These are phyloP conservation scores for Aspergillus coremiiformis DNA, from an alignment of 495 filamentous ascomycete species.

Conservation along the genomic window DNA sequence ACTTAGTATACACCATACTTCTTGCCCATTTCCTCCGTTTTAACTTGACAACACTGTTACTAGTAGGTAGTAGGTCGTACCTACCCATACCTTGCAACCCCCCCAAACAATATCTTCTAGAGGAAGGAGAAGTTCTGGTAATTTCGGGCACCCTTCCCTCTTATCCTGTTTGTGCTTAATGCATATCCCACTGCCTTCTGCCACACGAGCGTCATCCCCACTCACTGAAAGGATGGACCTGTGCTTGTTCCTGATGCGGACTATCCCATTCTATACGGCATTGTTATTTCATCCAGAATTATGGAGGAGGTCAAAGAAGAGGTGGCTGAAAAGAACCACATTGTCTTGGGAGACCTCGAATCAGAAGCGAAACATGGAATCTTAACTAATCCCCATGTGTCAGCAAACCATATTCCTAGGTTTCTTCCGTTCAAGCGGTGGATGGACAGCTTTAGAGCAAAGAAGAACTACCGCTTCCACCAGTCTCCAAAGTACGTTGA, in stretches of 20 bases:
- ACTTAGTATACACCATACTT: too few species aligned
- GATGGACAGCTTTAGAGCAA: slow-evolving; percentile 47
- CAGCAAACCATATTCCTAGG: slow-evolving; percentile 5
- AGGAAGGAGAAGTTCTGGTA: background rate
- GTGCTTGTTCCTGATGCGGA: background rate
- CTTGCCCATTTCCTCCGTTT: too few species aligned
- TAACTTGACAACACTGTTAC: too few species aligned
- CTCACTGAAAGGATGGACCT: background rate
- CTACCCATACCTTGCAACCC: too few species aligned
- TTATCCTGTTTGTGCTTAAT: background rate
- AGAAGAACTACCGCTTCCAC: slow-evolving; percentile 22
- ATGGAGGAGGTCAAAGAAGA: slow-evolving; percentile 14
- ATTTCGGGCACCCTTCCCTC: background rate
- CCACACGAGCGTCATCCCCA: background rate
- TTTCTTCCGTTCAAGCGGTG: slow-evolving; percentile 44
- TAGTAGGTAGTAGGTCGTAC: too few species aligned
- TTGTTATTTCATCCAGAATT: background rate
- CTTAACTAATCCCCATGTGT: background rate
- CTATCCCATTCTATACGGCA: background rate
- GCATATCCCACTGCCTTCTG: background rate
- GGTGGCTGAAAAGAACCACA: background rate
- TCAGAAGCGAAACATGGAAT: background rate
- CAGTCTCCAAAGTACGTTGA: slow-evolving; percentile 27
- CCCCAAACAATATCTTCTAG: too few species aligned
- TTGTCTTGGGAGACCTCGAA: slow-evolving; percentile 1